Percentiles rank a stretch among this genome's conserved stretches.
These are phyloP conservation scores for Mortierella alpina DNA, from an alignment of 192 early-diverging fungal species.

Conservation along the genomic window DNA sequence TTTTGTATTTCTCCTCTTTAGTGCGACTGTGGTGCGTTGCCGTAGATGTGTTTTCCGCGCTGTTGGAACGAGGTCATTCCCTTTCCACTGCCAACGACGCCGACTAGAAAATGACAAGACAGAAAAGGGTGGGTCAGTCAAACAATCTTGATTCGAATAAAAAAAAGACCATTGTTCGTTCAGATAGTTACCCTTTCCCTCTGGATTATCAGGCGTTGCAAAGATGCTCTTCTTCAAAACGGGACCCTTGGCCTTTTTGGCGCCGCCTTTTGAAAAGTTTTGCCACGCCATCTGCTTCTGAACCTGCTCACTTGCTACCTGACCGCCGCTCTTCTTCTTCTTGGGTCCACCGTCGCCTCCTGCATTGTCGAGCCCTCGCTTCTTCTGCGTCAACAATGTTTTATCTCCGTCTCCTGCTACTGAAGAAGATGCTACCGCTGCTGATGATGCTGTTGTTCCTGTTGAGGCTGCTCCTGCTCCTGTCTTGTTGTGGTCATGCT, in stretches of 20 bases:
- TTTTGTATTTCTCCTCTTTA: no score
- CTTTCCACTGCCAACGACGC: constrained; percentile 82
- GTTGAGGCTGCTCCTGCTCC: constrained; percentile 18
- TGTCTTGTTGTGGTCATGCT: not conserved
- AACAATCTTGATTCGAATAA: not conserved
- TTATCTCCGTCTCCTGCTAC: constrained; percentile 1
- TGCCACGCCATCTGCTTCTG: constrained; percentile 83
- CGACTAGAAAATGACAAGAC: constrained; percentile 60
- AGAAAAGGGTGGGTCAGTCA: not conserved
- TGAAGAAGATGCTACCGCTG: constrained; percentile 16
- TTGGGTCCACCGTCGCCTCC: constrained; percentile 23
- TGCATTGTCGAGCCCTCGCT: constrained; percentile 24
- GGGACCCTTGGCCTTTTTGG: constrained; percentile 61
- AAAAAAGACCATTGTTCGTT: not conserved
- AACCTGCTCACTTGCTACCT: constrained; percentile 68
- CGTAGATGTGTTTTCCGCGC: constrained; percentile 80
- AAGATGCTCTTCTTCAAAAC: constrained; percentile 82
- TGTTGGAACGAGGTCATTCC: constrained; percentile 83
- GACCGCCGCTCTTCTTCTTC: constrained; percentile 62
- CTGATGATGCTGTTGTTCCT: constrained; percentile 7
- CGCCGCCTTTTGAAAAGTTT: constrained; percentile 72
- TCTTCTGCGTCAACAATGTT: constrained; percentile 8
- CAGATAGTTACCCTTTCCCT: constrained; percentile 69
- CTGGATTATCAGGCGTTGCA: constrained; percentile 82
- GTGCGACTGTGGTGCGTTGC: not conserved